Evolutionary conservation across 1,139 yeast genomes (phyloP), one percentile per base, ranked within the genome.

Genomic region (Candida glucosophila): DNA sequence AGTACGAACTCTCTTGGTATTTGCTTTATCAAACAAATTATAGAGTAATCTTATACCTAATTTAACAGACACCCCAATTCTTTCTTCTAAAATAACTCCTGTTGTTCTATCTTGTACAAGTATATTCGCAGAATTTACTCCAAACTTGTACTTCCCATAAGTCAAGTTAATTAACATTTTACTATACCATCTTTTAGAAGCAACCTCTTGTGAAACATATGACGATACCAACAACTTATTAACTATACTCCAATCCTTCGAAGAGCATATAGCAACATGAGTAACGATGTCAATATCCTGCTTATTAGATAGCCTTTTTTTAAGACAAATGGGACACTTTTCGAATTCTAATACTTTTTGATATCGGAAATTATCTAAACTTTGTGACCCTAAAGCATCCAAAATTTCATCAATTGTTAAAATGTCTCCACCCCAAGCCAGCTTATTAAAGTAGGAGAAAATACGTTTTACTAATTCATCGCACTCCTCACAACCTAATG

Each of bases 111-210:
- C 96, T 49, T 90, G 97, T 3, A 90, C 97, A 28, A 90, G 59
- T 21, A 90, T 90, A 44, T 88, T 88, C 9, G 97, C 98, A 24
- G 92, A 83, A 45, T 88, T 83, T 19, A 86, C 79, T 1, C 98
- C 98, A 16, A 88, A 55, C 25, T 77, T 74, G 47, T 86, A 81
- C 39, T 80, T 79, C 0, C 98, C 98, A 46, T 85, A 86, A 0
- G 93, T 82, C 24, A 90, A 58, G 44, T 85, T 88, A 29, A 86
- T 80, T 32, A 86, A 59, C 3, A 81, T 70, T 42, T 81, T 85
- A 5, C 88, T 69, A 40, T 81, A 83, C 97, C 97, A 86, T 35
- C 90, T 72, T 39, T 82, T 77, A 3, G 90, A 72, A 0, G 97
- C 97, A 37, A 79, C 73, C 30, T 74, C 78, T 0, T 92, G 73